phyloP scores from a whole-genome alignment of 2,329 filamentous ascomycete species.

The Chaetomium strumarium region DNA sequence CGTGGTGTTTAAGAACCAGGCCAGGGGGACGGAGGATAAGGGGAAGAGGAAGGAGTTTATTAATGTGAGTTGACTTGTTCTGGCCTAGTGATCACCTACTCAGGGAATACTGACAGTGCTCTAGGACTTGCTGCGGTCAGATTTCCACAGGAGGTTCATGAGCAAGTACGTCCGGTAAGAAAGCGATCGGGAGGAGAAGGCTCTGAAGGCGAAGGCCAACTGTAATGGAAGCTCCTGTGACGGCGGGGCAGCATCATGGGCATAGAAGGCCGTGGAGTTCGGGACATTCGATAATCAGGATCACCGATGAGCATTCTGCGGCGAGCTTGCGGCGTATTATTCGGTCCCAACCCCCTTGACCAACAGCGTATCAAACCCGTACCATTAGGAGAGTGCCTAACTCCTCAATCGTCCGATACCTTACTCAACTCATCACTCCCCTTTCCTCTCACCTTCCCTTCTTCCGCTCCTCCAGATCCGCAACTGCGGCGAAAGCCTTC shows the following conservation, averaged over 20 bases:
- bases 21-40: conserved; percentile 86
- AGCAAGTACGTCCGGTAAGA: conserved; percentile 53
- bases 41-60: conserved; percentile 89
- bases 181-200: background rate
- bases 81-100: background rate
- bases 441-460: conserved; percentile 6
- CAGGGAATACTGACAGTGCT: conserved; percentile 23
- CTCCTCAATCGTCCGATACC: too few relatives aligned
- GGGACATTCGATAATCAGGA: background rate
- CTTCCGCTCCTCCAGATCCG: background rate
- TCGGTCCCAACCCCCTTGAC: too few relatives aligned
- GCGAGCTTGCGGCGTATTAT: too few relatives aligned
- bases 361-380: too few relatives aligned
- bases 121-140: conserved; percentile 80
- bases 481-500: conserved; percentile 7
- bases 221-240: too few relatives aligned
- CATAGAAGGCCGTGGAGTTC: background rate
- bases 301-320: background rate
- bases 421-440: background rate
- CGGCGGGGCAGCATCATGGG: too few relatives aligned
- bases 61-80: conserved; percentile 57
- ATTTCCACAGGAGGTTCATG: conserved; percentile 99
- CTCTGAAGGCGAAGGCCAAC: background rate
- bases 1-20: conserved; percentile 98
- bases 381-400: too few relatives aligned